Conservation (phyloP, 768 basidiomycete species). For the Artomyces pyxidatus region DNA sequence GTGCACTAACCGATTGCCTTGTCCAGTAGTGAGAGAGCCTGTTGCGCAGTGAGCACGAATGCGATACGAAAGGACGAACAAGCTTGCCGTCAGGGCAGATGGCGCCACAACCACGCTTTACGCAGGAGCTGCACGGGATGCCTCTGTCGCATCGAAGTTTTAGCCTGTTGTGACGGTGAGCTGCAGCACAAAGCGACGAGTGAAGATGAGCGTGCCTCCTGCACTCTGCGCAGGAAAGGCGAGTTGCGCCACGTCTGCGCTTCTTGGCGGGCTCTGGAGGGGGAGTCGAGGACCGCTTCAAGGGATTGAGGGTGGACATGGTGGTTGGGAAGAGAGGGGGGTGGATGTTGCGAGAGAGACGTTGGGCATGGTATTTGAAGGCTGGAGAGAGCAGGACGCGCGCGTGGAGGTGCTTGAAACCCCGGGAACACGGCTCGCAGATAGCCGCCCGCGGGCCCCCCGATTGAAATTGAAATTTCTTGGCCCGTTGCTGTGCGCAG, state of each 20-base stretch:
- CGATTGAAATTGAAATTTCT: too few species aligned
- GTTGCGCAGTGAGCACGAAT: conserved; percentile 11
- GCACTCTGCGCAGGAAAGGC: conserved; percentile 76
- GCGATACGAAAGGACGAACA: conserved; percentile 4
- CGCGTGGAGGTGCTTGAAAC: too few species aligned
- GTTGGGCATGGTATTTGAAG: conserved; percentile 2
- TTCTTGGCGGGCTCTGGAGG: conserved; percentile 34
- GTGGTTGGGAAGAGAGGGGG: conserved; percentile 20
- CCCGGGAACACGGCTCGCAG: too few species aligned
- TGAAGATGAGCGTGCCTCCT: conserved; percentile 41
- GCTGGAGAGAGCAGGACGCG: too few species aligned
- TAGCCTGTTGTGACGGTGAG: conserved; percentile 35
- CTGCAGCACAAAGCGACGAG: conserved; percentile 2
- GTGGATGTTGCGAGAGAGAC: conserved; percentile 16
- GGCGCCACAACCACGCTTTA: conserved; percentile 72
- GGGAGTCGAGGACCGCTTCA: conserved; percentile 24
- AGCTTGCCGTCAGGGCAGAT: conserved; percentile 70
- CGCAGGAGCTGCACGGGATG: conserved; percentile 72
- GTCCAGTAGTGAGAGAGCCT: conserved; percentile 77
- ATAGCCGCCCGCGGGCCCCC: too few species aligned
- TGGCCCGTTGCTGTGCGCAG: too few species aligned
- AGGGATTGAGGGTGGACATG: conserved; percentile 15
- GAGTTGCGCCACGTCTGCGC: conserved; percentile 55
- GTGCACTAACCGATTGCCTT: conserved; percentile 62
- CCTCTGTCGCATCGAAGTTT: conserved; percentile 71